phyloP scores from a whole-genome alignment of 1,284 basidiomycete genomes.

The Ganoderma boninense region DNA sequence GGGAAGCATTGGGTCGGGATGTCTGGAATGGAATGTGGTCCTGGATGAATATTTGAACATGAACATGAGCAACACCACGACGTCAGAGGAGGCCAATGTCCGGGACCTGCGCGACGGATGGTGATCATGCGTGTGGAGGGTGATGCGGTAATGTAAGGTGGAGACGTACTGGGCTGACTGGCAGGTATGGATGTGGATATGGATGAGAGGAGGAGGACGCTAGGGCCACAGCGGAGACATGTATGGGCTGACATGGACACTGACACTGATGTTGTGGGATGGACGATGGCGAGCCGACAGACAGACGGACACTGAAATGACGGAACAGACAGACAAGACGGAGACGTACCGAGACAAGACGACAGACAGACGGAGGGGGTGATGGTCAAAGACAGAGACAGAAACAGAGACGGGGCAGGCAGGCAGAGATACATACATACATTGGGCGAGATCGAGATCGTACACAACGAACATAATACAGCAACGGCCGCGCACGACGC shows the following conservation, averaged over 20 bases:
- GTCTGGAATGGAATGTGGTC: too few relatives aligned
- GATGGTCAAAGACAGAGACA: neutral
- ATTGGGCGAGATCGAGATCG: neutral
- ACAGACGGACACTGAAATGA: too few relatives aligned
- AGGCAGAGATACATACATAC: constrained; percentile 11
- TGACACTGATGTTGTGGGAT: neutral
- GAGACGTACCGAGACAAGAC: neutral
- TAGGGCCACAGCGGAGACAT: constrained; percentile 2
- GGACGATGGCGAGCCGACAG: neutral
- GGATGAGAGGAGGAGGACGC: neutral
- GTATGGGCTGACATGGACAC: neutral
- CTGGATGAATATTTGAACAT: too few relatives aligned
- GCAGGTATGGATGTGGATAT: neutral
- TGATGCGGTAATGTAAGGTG: neutral
- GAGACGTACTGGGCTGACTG: neutral
- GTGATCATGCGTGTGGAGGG: neutral
- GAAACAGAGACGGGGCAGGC: neutral
- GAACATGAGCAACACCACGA: neutral
- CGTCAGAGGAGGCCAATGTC: neutral
- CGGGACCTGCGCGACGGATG: neutral
- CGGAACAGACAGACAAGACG: too few relatives aligned
- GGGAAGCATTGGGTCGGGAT: neutral
- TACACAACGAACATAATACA: constrained; percentile 8
- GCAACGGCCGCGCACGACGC: neutral
- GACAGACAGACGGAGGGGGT: neutral